Base-by-base conservation (phyloP, 192 early-diverging fungal species). In the Coemansia sp. region DNA sequence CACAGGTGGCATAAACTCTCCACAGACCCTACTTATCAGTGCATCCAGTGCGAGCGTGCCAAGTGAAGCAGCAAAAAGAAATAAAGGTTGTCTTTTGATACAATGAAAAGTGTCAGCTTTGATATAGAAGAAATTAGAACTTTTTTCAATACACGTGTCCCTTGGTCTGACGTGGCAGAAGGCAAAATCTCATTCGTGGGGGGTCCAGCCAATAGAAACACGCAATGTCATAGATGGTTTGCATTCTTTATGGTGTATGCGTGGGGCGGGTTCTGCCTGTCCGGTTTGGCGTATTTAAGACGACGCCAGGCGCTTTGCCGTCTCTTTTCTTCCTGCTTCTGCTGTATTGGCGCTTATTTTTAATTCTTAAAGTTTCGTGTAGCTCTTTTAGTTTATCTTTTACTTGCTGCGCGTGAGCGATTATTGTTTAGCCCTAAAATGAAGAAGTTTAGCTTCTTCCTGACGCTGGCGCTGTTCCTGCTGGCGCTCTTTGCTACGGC, bases 371-470 rank as follows among this genome's bases (percentile, higher is more conserved):
- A 18, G 9, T 18, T 53, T 53, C 20, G 20, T 53, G 24, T 53
- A 23, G 23, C 18, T 52, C 11, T 52, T 53, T 53, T 53, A n/a
- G 29, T 66, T 50, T 57, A 60, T 37, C 63, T 59, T 41, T 60
- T 29, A 29, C 39, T n/a, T 60, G 18, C 18, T 22, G 16, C 35
- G 35, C 56, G n/a, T 38, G 35, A n/a, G 48, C 48, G 48, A 64
- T 12, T 64, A 37, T 41, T 57, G n/a, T 65, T 24, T 64, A 48
- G 53, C 24, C 38, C 61, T 23, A 53, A 50, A 59, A 80, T 80
- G 77, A 80, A 61, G 71, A 59, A 65, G 64, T 56, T 64, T 27
- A 57, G 61, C 67, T 74, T 73, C 71, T 74, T 80, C 77, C 64
- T 80, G 39, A 65, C 77, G 68, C 71, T 80, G 61, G 75, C 71